These are phyloP conservation scores for Aureobasidium sp. DNA, from an alignment of 2,329 filamentous ascomycete species.

Conservation along the genomic window DNA sequence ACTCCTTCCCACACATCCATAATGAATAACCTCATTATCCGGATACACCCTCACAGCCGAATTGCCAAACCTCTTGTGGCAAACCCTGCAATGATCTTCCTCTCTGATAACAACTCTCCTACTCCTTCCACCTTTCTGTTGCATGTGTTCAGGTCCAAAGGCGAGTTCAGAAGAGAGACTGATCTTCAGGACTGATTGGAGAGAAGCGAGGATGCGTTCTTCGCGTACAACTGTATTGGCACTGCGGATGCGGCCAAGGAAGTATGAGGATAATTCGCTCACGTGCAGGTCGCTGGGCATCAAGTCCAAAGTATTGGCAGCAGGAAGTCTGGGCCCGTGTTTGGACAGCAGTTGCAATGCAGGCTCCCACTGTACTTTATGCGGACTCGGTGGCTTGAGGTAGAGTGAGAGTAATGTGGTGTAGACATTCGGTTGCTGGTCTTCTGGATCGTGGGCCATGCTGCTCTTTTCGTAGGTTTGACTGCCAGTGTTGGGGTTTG, in stretches of 20 bases:
- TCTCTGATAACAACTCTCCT: slow-evolving; percentile 73
- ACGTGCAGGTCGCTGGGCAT: slow-evolving; percentile 77
- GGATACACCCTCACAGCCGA: slow-evolving; percentile 87
- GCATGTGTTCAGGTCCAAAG: slow-evolving; percentile 59
- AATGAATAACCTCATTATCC: slow-evolving; percentile 48
- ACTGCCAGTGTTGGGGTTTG: not conserved
- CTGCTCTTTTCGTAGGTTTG: slow-evolving; percentile 17
- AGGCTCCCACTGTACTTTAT: slow-evolving; percentile 56
- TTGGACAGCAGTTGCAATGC: slow-evolving; percentile 82
- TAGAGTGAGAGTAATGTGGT: slow-evolving; percentile 86
- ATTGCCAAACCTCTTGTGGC: slow-evolving; percentile 84
- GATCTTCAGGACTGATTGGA: slow-evolving; percentile 74
- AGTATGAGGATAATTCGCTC: slow-evolving; percentile 76
- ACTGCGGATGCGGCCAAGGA: slow-evolving; percentile 78
- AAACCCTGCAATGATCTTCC: slow-evolving; percentile 83
- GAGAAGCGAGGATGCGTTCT: slow-evolving; percentile 63
- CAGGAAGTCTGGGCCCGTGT: slow-evolving; percentile 85
- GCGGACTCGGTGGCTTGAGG: slow-evolving; percentile 65
- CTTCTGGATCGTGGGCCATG: slow-evolving; percentile 39
- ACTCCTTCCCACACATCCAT: slow-evolving; percentile 33
- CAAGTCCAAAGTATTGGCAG: slow-evolving; percentile 73
- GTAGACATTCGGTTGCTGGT: slow-evolving; percentile 68
- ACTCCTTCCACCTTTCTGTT: slow-evolving; percentile 45
- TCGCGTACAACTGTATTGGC: slow-evolving; percentile 78
- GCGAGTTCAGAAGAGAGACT: slow-evolving; percentile 64